A percentile compares a stretch with the other conserved stretches of the same genome.
Evolutionary conservation across 2,329 filamentous ascomycete species (phyloP).

Genomic region (Penicillium frequentans): DNA sequence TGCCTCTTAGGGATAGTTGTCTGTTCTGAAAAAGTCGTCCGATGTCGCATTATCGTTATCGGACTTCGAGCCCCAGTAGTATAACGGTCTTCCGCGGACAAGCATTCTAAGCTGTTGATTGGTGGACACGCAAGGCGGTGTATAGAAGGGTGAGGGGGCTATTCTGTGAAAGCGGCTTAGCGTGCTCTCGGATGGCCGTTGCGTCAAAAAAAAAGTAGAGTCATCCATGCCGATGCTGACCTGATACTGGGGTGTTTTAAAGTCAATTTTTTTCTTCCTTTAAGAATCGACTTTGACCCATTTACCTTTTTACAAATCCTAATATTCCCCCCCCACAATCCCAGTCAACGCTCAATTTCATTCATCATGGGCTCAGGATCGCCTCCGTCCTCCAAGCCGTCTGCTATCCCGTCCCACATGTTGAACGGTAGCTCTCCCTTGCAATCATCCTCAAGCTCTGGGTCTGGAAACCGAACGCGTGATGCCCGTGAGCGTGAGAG

Average conservation of each 20-base stretch:
- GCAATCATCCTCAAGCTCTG: slow-evolving; percentile 42
- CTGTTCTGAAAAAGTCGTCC: background rate
- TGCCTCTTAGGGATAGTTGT: background rate
- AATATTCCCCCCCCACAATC: background rate
- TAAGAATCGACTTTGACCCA: background rate
- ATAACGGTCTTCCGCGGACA: background rate
- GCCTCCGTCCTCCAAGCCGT: slow-evolving; percentile 48
- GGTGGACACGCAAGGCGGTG: slow-evolving; percentile 7
- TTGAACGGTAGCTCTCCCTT: slow-evolving; percentile 57
- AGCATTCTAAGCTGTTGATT: background rate
- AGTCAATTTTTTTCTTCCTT: background rate
- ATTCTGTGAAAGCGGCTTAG: slow-evolving; percentile 4
- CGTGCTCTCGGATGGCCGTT: slow-evolving; percentile 11
- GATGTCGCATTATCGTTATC: background rate
- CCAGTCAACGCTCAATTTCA: background rate
- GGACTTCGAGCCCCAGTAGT: background rate
- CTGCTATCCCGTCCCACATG: slow-evolving; percentile 58
- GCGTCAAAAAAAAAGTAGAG: slow-evolving; percentile 11
- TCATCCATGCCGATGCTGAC: slow-evolving; percentile 3
- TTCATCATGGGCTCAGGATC: slow-evolving; percentile 48
- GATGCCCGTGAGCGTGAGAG: slow-evolving; percentile 58
- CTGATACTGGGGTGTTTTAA: background rate
- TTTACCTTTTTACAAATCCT: background rate
- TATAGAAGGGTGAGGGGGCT: slow-evolving; percentile 8
- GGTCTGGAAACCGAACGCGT: slow-evolving; percentile 35